Evolutionary conservation across 176 grass and related monocot genomes (phyloP), one percentile per base, ranked within the genome.

Genomic region (Triticum monococcum): DNA sequence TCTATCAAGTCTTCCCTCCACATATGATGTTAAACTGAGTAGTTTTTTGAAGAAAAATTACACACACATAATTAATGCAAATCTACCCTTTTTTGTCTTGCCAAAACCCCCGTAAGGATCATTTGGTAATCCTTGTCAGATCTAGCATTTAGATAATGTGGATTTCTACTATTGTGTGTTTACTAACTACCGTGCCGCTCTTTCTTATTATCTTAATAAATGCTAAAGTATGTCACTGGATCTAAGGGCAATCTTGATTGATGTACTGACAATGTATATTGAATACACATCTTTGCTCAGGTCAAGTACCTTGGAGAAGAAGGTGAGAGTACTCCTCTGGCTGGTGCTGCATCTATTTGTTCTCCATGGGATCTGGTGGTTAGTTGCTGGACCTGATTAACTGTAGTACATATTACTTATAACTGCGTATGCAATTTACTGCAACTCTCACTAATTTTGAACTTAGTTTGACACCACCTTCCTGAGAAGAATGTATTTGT

Each of bases 271-370:
- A 62, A 12, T 82, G 11, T 73, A 76, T 92, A 82, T 83, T 78
- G 85, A 48, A 83, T 80, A 28, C 38, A 77, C 79, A 59, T 91
- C 52, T 86, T 81, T 89, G 4, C 67, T 26, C 88, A 99, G 97
- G 97, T 99, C 26, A 99, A 99, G 57, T 99, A 99, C 91, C 93
- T 99, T 80, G 97, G 97, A 82, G 97, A 99, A 88, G 97, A 99
- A 81, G 97, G 97, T 56, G 92, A 96, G 77, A 92, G 87, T 88
- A 92, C 92, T 31, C 97, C 97, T 86, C 30, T 99, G 73, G 93
- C 90, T 89, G 94, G 94, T 91, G 97, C 92, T 68, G 89, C 75
- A 68, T 92, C 94, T 79, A 89, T 99, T 88, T 99, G 94, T 84
- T 96, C 92, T 85, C 97, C 97, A 74, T 99, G 97, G 97, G 97